Evolutionary conservation across 306 rosid species (phyloP).

Genomic region (cucumber (Cucumis sativus)): Cucumber_9930_V3 NC_026655.2:31192001-31192500

Average conservation of each 20-base stretch:
- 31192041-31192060: background rate
- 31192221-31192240: background rate
- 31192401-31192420: background rate
- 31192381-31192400: background rate
- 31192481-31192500: no score
- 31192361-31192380: slow-evolving; percentile 13
- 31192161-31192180: background rate
- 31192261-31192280: background rate
- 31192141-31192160: background rate
- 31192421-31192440: background rate
- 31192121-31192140: background rate
- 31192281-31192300: no score
- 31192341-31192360: background rate
- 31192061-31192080: background rate
- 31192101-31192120: no score
- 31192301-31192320: background rate
- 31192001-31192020: slow-evolving; percentile 3
- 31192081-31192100: slow-evolving; percentile 1
- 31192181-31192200: background rate
- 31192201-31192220: background rate
- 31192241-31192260: background rate
- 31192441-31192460: no score
- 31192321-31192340: no score
- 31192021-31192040: background rate
- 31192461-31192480: no score